Percentiles rank a stretch among this genome's conserved stretches.
phyloP scores from a whole-genome alignment of 805 yeast species.

The Cyberlindnera maritima region DNA sequence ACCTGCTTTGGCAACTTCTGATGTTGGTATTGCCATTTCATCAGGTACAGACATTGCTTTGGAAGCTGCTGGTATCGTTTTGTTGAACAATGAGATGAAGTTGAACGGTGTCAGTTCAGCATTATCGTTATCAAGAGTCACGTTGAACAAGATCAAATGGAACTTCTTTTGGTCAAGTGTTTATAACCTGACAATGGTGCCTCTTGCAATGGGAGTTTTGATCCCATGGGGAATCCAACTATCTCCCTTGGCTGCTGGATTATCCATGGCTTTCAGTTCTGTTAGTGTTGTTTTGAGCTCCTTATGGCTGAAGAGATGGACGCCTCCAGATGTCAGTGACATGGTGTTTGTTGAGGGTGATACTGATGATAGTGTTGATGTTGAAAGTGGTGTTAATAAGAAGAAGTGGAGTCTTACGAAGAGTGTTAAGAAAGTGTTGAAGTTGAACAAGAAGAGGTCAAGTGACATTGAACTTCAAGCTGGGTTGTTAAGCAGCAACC shows the following conservation, averaged over 20 bases:
- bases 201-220: constrained; percentile 91
- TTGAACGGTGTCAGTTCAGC: constrained; percentile 57
- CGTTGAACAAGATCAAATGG: constrained; percentile 70
- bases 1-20: constrained; percentile 87
- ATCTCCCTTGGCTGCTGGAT: constrained; percentile 87
- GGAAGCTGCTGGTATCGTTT: constrained; percentile 92
- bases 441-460: constrained; percentile 3
- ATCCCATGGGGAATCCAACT: constrained; percentile 73
- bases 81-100: constrained; percentile 43
- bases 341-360: not conserved
- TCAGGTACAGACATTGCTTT: constrained; percentile 95
- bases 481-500: constrained; percentile 12
- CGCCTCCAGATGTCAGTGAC: constrained; percentile 27
- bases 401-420: constrained; percentile 17
- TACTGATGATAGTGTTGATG: constrained; percentile 13
- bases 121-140: constrained; percentile 62
- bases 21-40: constrained; percentile 87
- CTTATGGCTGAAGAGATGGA: constrained; percentile 67
- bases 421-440: constrained; percentile 16
- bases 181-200: constrained; percentile 82
- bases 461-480: constrained; percentile 22
- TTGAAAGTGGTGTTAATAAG: constrained; percentile 15
- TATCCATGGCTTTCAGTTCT: constrained; percentile 91
- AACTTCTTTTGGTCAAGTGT: constrained; percentile 87
- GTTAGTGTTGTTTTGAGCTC: constrained; percentile 86